These are phyloP conservation scores for Globisporangium apiculatum DNA, from an alignment of 352 stramenopile genomes.

Conservation along the genomic window DNA sequence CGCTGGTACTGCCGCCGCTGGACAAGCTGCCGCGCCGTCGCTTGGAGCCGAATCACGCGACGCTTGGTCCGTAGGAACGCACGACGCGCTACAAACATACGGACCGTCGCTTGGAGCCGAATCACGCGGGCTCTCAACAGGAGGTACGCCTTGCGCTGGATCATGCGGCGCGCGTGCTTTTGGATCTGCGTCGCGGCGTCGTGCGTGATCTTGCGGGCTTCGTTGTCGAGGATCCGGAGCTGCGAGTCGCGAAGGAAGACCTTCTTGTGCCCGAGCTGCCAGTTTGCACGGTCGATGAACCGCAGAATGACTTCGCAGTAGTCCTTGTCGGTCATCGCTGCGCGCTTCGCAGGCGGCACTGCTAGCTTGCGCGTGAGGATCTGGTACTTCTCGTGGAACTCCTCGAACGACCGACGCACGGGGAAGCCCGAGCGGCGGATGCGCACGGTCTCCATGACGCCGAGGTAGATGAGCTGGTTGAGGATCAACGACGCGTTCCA, in stretches of 20 bases:
- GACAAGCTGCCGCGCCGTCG: conserved; percentile 63
- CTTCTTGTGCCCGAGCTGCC: conserved; percentile 86
- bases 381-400: conserved; percentile 87
- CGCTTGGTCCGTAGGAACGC: conserved; percentile 42
- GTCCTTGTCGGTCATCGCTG: conserved; percentile 59
- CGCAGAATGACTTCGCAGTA: conserved; percentile 81
- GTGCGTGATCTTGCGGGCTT: conserved; percentile 81
- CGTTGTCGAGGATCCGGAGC: conserved; percentile 75
- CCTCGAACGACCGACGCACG: conserved; percentile 76
- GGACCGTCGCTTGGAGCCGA: conserved; percentile 52
- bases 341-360: conserved; percentile 44
- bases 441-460: conserved; percentile 88
- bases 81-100: conserved; percentile 59
- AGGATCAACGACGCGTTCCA: conserved; percentile 86
- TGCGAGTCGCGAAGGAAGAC: conserved; percentile 85
- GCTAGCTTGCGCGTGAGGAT: conserved; percentile 68
- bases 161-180: conserved; percentile 59
- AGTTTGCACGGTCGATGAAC: conserved; percentile 77
- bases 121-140: conserved; percentile 52
- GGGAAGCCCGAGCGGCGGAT: conserved; percentile 86
- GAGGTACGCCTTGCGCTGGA: conserved; percentile 66
- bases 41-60: conserved; percentile 64
- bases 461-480: conserved; percentile 86
- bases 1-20: conserved; percentile 63
- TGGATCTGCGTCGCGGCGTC: conserved; percentile 73